A percentile compares a stretch with the other conserved stretches of the same genome.
Evolutionary conservation across 306 rosid species (phyloP).

Genomic region (Quercus engelmannii): DNA sequence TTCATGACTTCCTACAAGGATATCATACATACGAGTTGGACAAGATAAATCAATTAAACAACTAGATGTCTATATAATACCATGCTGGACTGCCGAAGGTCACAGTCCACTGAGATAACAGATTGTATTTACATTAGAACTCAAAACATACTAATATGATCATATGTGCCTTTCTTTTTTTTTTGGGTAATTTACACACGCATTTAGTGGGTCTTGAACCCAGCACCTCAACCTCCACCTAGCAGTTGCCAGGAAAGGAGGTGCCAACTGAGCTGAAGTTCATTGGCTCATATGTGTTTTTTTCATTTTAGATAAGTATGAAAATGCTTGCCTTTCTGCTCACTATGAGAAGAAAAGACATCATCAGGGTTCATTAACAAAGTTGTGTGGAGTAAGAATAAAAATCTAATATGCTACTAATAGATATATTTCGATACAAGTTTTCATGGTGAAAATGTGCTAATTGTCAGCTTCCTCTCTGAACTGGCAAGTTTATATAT

Average conservation of each 20-base stretch:
- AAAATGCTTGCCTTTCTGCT: not conserved
- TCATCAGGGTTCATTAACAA: not conserved
- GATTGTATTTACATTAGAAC: not conserved
- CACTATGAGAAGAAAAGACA: not conserved
- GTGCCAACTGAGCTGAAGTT: too few species aligned
- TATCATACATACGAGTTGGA: not conserved
- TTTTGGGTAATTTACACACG: not conserved
- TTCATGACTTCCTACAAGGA: not conserved
- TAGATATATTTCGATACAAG: conserved; percentile 1
- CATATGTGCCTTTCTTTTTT: not conserved
- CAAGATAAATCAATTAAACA: conserved; percentile 1
- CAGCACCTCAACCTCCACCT: too few species aligned
- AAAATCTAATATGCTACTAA: not conserved
- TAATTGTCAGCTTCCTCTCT: not conserved
- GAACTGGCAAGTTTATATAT: conserved; percentile 17
- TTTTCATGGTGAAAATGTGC: not conserved
- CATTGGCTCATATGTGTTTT: too few species aligned
- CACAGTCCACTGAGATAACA: not conserved
- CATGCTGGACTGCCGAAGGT: conserved; percentile 8
- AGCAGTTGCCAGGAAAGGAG: too few species aligned
- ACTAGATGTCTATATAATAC: conserved; percentile 15
- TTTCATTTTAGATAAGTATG: not conserved
- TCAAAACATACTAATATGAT: not conserved
- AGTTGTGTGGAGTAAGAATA: not conserved
- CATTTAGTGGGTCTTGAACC: too few species aligned